A percentile compares a stretch with the other conserved stretches of the same genome.
Evolutionary conservation across 2,329 filamentous ascomycete genomes (phyloP).

Genomic region (Tolypocladium capitatum): DNA sequence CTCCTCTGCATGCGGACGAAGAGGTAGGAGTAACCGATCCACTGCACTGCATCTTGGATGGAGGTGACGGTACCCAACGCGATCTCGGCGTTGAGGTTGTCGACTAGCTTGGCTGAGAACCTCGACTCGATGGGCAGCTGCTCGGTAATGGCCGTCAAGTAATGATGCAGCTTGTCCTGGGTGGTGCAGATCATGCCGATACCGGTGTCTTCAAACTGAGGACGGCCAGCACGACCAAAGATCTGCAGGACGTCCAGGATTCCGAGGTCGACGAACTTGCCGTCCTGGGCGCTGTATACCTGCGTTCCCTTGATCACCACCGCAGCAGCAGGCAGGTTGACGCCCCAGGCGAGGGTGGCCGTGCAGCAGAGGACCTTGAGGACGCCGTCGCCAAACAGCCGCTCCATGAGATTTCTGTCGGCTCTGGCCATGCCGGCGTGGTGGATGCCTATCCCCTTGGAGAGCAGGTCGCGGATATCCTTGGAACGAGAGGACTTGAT

Average conservation of each 20-base stretch:
- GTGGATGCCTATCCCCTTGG: slow-evolving; percentile 87
- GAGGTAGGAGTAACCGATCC: slow-evolving; percentile 95
- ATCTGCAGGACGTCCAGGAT: slow-evolving; percentile 97
- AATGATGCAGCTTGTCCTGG: slow-evolving; percentile 84
- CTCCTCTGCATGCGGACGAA: slow-evolving; percentile 95
- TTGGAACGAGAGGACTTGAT: slow-evolving; percentile 75
- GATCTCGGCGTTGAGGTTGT: slow-evolving; percentile 94
- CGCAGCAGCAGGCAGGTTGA: slow-evolving; percentile 91
- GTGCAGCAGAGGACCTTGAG: slow-evolving; percentile 97
- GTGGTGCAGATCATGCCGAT: slow-evolving; percentile 98
- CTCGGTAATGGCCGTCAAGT: slow-evolving; percentile 83
- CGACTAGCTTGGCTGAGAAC: slow-evolving; percentile 85
- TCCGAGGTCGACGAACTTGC: slow-evolving; percentile 90
- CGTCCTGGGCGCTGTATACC: slow-evolving; percentile 89
- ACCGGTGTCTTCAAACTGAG: slow-evolving; percentile 93
- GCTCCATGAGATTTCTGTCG: slow-evolving; percentile 91
- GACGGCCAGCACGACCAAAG: slow-evolving; percentile 93
- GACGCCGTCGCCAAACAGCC: slow-evolving; percentile 81
- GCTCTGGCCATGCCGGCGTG: slow-evolving; percentile 93
- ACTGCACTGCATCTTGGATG: slow-evolving; percentile 83
- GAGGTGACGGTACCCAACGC: slow-evolving; percentile 89
- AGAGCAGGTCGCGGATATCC: slow-evolving; percentile 77
- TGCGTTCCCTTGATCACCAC: slow-evolving; percentile 98
- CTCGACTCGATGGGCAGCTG: slow-evolving; percentile 96
- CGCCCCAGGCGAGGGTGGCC: slow-evolving; percentile 94